Base-by-base conservation (phyloP, 2,329 filamentous ascomycete genomes). In the Calonectria ilicicola region DNA sequence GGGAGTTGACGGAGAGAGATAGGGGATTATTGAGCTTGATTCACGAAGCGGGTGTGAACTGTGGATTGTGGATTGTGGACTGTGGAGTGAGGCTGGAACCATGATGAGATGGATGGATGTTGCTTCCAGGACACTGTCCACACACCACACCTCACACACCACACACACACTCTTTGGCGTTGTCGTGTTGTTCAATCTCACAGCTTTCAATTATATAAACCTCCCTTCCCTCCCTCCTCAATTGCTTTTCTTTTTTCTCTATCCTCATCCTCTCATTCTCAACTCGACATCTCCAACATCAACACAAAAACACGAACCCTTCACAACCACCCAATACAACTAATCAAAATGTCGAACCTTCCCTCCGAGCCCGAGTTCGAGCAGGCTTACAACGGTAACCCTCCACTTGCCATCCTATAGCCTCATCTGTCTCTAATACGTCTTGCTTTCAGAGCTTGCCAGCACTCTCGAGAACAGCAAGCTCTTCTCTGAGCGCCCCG, bases 301-400 rank as follows among this genome's bases (percentile, higher is more conserved):
- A 58, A 40, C 51, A 66, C 58, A 23, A 46, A 65, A 42, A 65
- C 38, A 56, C 70, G 53, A 63, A 51, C 67, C 32, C 32, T 29
- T 68, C 60, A 77, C 75, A 76, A 69, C 77, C 75, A 49, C 70
- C 19, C 21, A 15, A 60, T 32, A 23, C 32, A 40, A 60, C 15
- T 21, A 12, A 38, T 73, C 73, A 80, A 79, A 73, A 97, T 97
- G 94, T 94, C 95, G 79, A 93, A 97, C 89, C 90, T 97, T 82
- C 92, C 94, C 65, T 87, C 88, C 76, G 96, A 98, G 91, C 96
- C 97, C 83, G 96, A 99, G 89, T 98, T 98, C 89, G 93, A 98
- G 92, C 96, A 98, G 91, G 96, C 96, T 83, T 98, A 98, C 92
- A 95, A 95, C 86, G 95, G 95, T 97, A 88, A 82, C 89, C 65